Evolutionary conservation across 2,329 filamentous ascomycete genomes (phyloP).

Genomic region (Fusarium stilboides): DNA sequence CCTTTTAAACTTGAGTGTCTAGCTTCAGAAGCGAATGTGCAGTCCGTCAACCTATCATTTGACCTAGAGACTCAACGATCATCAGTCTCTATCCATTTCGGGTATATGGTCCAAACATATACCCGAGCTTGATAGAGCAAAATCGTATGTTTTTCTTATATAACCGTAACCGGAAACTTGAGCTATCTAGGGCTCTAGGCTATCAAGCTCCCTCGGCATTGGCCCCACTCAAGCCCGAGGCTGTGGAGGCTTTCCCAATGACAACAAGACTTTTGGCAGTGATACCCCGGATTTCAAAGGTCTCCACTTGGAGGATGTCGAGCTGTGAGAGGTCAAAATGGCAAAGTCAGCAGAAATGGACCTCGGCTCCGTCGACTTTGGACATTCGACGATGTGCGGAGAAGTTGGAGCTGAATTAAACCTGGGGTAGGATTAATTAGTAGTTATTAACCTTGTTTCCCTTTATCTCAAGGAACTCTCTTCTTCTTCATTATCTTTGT

Average conservation of each 20-base stretch:
- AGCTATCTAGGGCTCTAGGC: not conserved
- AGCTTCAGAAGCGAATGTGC: not conserved
- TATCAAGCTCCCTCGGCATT: conserved; percentile 32
- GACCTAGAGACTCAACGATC: conserved; percentile 3
- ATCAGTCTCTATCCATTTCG: not conserved
- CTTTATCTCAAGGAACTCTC: conserved; percentile 17
- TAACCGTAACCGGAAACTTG: conserved; percentile 22
- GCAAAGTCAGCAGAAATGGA: conserved; percentile 38
- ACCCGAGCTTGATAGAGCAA: no score
- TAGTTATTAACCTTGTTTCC: conserved; percentile 18
- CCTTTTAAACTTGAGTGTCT: not conserved
- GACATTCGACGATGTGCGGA: conserved; percentile 49
- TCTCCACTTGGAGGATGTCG: conserved; percentile 24
- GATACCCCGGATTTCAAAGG: conserved; percentile 47
- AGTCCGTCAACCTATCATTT: not conserved
- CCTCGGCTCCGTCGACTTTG: conserved; percentile 44
- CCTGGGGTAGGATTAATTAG: conserved; percentile 37
- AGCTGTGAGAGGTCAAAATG: conserved; percentile 30
- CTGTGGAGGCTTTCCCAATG: conserved; percentile 34
- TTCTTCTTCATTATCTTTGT: conserved; percentile 1
- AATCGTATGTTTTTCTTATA: not conserved
- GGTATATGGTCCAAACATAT: not conserved
- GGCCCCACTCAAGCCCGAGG: conserved; percentile 40
- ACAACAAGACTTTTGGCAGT: conserved; percentile 3
- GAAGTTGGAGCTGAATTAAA: conserved; percentile 42